Evolutionary conservation across 2,329 filamentous ascomycete species (phyloP).

Genomic region (Trichoderma sp.): DNA sequence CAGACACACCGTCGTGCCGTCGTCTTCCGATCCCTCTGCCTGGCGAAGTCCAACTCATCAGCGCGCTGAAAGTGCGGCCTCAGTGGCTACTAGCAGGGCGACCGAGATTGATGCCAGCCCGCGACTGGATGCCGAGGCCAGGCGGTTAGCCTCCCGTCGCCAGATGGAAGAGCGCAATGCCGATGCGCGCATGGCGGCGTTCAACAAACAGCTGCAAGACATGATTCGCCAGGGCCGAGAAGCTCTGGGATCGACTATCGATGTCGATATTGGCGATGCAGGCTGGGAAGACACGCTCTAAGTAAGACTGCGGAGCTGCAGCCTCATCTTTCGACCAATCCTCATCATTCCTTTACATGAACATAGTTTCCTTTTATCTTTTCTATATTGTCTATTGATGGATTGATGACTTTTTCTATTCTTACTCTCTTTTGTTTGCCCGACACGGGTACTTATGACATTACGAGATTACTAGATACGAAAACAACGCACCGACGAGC

Average conservation of each 20-base stretch:
- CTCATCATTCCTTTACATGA: constrained; percentile 1
- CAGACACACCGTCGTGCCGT: constrained; percentile 21
- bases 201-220: constrained; percentile 77
- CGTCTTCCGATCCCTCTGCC: constrained; percentile 11
- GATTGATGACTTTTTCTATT: constrained; percentile 13
- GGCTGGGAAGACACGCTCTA: constrained; percentile 32
- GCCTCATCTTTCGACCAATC: neutral
- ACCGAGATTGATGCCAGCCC: constrained; percentile 46
- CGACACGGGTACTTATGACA: constrained; percentile 22
- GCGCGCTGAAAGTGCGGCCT: constrained; percentile 50
- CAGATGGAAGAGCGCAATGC: constrained; percentile 75
- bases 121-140: constrained; percentile 67
- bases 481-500: constrained; percentile 11
- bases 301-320: neutral
- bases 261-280: constrained; percentile 59
- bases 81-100: constrained; percentile 44
- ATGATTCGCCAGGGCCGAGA: constrained; percentile 91
- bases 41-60: constrained; percentile 41
- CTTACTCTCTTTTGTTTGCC: constrained; percentile 22
- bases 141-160: constrained; percentile 71
- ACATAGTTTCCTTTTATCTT: constrained; percentile 2
- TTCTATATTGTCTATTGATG: constrained; percentile 2
- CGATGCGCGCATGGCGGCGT: constrained; percentile 76
- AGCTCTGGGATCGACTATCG: constrained; percentile 75
- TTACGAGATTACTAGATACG: constrained; percentile 25